These are phyloP conservation scores for Hypoxylon sp. DNA, from an alignment of 2,329 filamentous ascomycete species.

Conservation along the genomic window DNA sequence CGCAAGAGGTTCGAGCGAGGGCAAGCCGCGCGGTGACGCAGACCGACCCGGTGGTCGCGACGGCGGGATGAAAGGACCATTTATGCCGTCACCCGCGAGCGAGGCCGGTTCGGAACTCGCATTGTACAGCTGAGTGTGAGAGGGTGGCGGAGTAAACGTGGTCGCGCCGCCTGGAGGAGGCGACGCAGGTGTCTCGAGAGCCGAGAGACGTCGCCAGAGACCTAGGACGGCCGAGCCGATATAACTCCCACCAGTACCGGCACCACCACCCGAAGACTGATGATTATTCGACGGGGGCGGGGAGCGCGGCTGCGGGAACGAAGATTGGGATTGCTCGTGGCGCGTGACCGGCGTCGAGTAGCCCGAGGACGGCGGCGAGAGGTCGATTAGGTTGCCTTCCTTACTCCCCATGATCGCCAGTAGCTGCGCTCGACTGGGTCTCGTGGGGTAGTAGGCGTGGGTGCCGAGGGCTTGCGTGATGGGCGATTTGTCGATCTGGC, in stretches of 20 bases:
- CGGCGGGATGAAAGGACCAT: constrained; percentile 63
- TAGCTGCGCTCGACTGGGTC: not conserved
- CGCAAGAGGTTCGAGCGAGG: constrained; percentile 82
- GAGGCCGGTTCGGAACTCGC: constrained; percentile 37
- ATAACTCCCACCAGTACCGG: constrained; percentile 32
- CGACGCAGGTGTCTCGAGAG: constrained; percentile 51
- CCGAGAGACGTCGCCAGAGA: constrained; percentile 72
- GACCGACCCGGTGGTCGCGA: constrained; percentile 62
- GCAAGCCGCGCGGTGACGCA: constrained; percentile 83
- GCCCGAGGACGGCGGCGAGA: constrained; percentile 42
- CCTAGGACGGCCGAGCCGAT: constrained; percentile 54
- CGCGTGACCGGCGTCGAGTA: constrained; percentile 37
- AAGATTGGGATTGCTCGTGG: constrained; percentile 6
- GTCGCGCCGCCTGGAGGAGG: constrained; percentile 21
- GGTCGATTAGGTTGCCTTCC: constrained; percentile 45
- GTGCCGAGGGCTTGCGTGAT: constrained; percentile 9
- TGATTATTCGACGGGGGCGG: no score
- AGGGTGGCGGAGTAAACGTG: constrained; percentile 32
- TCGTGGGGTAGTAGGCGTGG: not conserved
- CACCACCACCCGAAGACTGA: constrained; percentile 20
- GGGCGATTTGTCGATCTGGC: constrained; percentile 25
- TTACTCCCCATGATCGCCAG: constrained; percentile 31
- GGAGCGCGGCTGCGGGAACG: constrained; percentile 24
- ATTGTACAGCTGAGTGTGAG: constrained; percentile 38
- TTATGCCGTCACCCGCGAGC: constrained; percentile 56